Evolutionary conservation across 768 basidiomycete species (phyloP).

Genomic region (Lactarius akahatsu): DNA sequence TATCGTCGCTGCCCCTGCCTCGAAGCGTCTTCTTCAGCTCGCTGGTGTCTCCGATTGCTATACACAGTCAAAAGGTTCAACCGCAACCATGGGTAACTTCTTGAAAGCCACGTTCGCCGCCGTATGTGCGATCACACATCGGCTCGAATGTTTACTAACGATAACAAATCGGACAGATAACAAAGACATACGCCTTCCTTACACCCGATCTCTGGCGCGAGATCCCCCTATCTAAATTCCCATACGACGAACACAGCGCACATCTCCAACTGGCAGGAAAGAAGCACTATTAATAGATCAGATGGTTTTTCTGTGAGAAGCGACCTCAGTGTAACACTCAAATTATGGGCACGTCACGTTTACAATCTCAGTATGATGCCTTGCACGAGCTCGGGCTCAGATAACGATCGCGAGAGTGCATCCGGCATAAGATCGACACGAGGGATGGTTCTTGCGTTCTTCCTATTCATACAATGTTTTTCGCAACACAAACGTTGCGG

Average conservation of each 20-base stretch:
- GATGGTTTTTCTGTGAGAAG: slow-evolving; percentile 2
- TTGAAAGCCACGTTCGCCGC: slow-evolving; percentile 95
- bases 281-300: slow-evolving; percentile 55
- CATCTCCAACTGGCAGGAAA: slow-evolving; percentile 86
- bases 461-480: too few species aligned
- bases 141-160: slow-evolving; percentile 1
- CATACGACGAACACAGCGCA: slow-evolving; percentile 93
- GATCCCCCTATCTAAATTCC: slow-evolving; percentile 84
- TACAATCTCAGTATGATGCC: not conserved
- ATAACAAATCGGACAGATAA: slow-evolving; percentile 56
- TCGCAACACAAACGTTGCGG: too few species aligned
- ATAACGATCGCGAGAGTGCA: not conserved
- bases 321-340: slow-evolving; percentile 19
- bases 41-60: slow-evolving; percentile 98
- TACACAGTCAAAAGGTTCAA: slow-evolving; percentile 97
- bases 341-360: slow-evolving; percentile 20
- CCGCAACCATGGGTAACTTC: slow-evolving; percentile 99
- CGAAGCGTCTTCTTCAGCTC: slow-evolving; percentile 93
- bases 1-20: slow-evolving; percentile 98
- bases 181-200: slow-evolving; percentile 97
- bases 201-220: slow-evolving; percentile 98
- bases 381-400: not conserved
- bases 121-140: slow-evolving; percentile 46
- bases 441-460: too few species aligned
- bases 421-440: not conserved